Base-by-base conservation (phyloP, 805 yeast genomes). In the Starmerella floris region DNA sequence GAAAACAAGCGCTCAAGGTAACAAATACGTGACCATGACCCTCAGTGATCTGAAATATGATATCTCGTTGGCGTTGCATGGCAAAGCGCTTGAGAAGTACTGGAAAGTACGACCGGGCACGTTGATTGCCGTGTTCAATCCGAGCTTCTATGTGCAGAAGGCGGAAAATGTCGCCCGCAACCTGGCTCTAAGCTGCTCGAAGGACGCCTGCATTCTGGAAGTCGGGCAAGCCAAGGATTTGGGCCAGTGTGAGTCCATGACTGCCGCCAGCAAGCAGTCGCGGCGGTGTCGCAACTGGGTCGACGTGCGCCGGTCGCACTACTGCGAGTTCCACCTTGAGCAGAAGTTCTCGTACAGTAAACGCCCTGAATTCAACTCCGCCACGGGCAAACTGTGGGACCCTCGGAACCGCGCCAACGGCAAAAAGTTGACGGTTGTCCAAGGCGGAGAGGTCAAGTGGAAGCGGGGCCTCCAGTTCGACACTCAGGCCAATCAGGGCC, bases 101-200 rank as follows among this genome's bases (percentile, higher is more conserved):
- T 83, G 83, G 76, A 83, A 80, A 49, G 54, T 85, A 2, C 64
- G 74, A 40, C 66, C 75, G 1, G 96, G 97, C 0, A 84, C 81
- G 46, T 60, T 87, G 0, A 60, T 87, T 10, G 80, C 79, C 0
- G 56, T 88, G 1, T 59, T 87, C 40, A 88, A 87, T 54, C 96
- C 98, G 0, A 63, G 62, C 1, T 64, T 84, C 5, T 72, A 53
- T 41, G 47, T 48, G 2, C 51, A 45, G 28, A 45, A 45, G 26
- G 23, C 41, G 11, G 44, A 30, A 39, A 42, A n/a, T 41, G 41
- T 27, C 48, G 45, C 28, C 19, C 30, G 56, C 48, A 37, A 36
- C 44, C 66, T 11, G 79, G 74, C 72, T 21, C 57, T 85, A 19
- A 63, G 70, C 3, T 58, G 85, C 2, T 72, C 72, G 39, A 67